Conservation (phyloP, 345 rosid species). For the Barbarea vulgaris region DNA sequence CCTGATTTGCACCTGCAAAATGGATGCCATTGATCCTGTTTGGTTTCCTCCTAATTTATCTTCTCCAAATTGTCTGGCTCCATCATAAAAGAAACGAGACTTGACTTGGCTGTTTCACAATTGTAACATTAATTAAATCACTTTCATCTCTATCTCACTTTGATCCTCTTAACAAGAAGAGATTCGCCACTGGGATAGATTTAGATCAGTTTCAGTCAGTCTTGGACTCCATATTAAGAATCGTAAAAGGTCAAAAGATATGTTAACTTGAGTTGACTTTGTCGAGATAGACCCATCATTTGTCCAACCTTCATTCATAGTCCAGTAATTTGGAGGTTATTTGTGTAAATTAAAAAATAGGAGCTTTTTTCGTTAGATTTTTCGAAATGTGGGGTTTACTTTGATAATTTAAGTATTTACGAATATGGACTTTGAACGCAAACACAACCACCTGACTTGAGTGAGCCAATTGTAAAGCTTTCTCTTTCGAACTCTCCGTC, state of each 20-base stretch:
- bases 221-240: not conserved
- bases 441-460: conserved; percentile 10
- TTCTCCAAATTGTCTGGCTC: conserved; percentile 22
- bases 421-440: not conserved
- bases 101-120: conserved; percentile 27
- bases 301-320: not conserved
- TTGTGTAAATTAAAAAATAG: not conserved
- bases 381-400: not conserved
- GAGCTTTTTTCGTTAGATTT: not conserved
- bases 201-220: not conserved
- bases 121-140: conserved; percentile 23
- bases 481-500: conserved; percentile 33
- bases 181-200: not conserved
- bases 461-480: not conserved
- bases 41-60: conserved; percentile 23
- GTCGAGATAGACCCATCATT: not conserved
- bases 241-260: not conserved
- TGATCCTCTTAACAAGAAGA: not conserved
- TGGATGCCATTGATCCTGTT: conserved; percentile 12
- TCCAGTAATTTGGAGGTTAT: not conserved
- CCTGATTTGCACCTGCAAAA: conserved; percentile 36
- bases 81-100: conserved; percentile 24
- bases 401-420: not conserved
- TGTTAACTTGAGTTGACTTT: not conserved
- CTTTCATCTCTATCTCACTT: conserved; percentile 7